phyloP scores from a whole-genome alignment of 2,329 filamentous ascomycete species.

The Trichoderma afroharzianum region DNA sequence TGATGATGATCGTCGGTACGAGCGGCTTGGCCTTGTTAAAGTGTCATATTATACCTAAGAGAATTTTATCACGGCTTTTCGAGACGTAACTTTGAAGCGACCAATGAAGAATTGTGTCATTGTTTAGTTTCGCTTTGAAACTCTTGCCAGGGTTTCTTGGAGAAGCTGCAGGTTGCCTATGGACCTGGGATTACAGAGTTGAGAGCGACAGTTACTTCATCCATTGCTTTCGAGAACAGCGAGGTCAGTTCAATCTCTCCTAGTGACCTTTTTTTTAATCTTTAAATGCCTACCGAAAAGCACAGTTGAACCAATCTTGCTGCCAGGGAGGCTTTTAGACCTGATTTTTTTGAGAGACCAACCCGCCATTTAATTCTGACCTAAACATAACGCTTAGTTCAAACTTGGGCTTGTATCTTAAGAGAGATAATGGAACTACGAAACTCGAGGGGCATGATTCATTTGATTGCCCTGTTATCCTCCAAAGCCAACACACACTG shows the following conservation, averaged over 20 bases:
- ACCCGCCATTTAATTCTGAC: no score
- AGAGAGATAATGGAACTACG: not conserved
- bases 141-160: fast-evolving
- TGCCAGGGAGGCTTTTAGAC: not conserved
- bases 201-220: not conserved
- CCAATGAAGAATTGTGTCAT: not conserved
- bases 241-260: not conserved
- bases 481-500: not conserved
- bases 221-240: not conserved
- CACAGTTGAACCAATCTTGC: not conserved
- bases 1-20: not conserved
- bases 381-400: not conserved
- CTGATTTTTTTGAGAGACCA: not conserved
- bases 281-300: not conserved
- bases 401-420: not conserved
- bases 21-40: not conserved
- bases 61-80: not conserved
- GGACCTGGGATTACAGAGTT: not conserved
- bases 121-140: not conserved
- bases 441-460: not conserved
- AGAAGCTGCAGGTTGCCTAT: not conserved
- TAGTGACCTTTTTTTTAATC: not conserved
- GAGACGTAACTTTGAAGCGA: not conserved
- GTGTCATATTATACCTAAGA: not conserved
- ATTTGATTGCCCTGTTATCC: not conserved